Conservation (phyloP, 768 basidiomycete species). For the Filobasidium wieringae region DNA sequence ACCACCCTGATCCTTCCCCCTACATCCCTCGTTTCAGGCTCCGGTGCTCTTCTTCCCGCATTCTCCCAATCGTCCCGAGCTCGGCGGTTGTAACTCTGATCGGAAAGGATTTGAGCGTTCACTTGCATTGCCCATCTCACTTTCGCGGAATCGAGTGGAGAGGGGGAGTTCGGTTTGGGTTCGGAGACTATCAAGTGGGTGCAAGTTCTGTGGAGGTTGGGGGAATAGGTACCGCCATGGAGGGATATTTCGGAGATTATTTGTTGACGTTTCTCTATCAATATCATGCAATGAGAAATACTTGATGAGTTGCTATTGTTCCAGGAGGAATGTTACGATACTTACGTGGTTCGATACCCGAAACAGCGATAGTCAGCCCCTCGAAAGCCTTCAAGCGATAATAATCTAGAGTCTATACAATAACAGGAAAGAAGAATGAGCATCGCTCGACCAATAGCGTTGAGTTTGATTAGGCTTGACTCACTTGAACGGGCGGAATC, state of each 20-base stretch:
- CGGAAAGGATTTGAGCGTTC: conserved; percentile 5
- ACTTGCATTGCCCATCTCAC: conserved; percentile 55
- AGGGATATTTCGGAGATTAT: conserved; percentile 53
- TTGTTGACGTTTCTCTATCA: conserved; percentile 48
- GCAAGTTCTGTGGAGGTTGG: conserved; percentile 62
- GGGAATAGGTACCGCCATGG: conserved; percentile 59
- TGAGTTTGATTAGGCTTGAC: conserved; percentile 15
- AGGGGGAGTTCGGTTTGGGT: conserved; percentile 22
- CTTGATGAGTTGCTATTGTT: neutral
- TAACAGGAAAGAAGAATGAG: neutral
- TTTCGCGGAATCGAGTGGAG: conserved; percentile 45
- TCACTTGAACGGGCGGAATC: conserved; percentile 54
- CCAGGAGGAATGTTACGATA: neutral
- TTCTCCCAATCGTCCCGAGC: conserved; percentile 38
- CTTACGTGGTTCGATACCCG: conserved; percentile 56
- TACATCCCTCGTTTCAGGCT: conserved; percentile 44
- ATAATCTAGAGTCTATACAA: conserved; percentile 46
- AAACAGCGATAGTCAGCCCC: conserved; percentile 57
- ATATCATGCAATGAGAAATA: neutral
- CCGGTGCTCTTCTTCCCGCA: conserved; percentile 40
- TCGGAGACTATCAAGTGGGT: conserved; percentile 69
- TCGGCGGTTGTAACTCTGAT: neutral
- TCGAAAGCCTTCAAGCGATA: conserved; percentile 65
- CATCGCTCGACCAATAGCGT: neutral
- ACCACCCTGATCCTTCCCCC: conserved; percentile 55